Conservation (phyloP, 768 basidiomycete genomes). For the Suillus hirtellus region DNA sequence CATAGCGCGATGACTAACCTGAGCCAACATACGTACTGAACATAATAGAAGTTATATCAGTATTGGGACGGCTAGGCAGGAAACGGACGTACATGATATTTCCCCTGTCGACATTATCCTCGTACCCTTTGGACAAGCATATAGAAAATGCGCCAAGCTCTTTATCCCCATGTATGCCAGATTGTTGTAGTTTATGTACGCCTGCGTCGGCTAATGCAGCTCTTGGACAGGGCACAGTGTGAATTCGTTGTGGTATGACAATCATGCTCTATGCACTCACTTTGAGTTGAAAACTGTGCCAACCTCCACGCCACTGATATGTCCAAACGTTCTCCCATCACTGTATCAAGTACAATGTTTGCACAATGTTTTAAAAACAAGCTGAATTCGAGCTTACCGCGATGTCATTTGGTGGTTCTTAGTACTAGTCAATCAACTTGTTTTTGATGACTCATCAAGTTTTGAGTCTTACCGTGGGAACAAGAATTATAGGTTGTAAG, state of each 20-base stretch:
- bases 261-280: constrained; percentile 13
- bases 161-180: constrained; percentile 41
- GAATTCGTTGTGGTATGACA: not conserved
- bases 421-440: no score
- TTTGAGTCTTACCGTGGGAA: not conserved
- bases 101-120: constrained; percentile 41
- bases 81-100: constrained; percentile 34
- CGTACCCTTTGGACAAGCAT: constrained; percentile 42
- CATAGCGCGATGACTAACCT: constrained; percentile 16
- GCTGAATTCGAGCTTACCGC: not conserved
- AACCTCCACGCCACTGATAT: constrained; percentile 28
- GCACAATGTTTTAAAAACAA: not conserved
- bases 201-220: constrained; percentile 24
- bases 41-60: constrained; percentile 9
- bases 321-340: constrained; percentile 24
- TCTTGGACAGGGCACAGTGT: constrained; percentile 14
- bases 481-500: no score
- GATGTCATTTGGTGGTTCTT: not conserved
- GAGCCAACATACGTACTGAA: constrained; percentile 37
- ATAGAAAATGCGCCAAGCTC: constrained; percentile 40
- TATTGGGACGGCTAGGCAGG: not conserved
- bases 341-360: constrained; percentile 13
- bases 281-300: constrained; percentile 23
- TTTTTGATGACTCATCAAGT: not conserved
- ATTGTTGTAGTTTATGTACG: constrained; percentile 34